phyloP scores from a whole-genome alignment of 805 yeast genomes.

The Cyberlindnera petersonii region DNA sequence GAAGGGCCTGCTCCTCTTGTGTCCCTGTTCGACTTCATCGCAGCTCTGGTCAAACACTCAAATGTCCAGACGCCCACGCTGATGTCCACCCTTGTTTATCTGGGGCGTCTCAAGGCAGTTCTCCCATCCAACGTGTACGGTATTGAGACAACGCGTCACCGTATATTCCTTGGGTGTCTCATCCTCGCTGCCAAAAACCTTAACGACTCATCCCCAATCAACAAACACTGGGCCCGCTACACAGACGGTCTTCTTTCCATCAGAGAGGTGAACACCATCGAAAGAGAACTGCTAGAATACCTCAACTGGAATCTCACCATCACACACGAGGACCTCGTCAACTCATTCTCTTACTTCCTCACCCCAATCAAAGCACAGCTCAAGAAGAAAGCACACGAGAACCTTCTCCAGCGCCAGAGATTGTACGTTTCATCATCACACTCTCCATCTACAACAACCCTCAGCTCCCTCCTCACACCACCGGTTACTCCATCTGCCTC shows the following conservation, averaged over 20 bases:
- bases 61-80: conserved; percentile 93
- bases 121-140: conserved; percentile 89
- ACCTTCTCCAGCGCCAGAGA: conserved; percentile 25
- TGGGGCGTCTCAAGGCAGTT: conserved; percentile 68
- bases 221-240: conserved; percentile 93
- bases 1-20: conserved; percentile 4
- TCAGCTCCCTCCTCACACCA: conserved; percentile 16
- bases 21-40: conserved; percentile 61
- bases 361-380: conserved; percentile 56
- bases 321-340: conserved; percentile 62
- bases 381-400: conserved; percentile 23
- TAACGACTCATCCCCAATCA: conserved; percentile 91
- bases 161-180: conserved; percentile 85
- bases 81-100: conserved; percentile 86
- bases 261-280: conserved; percentile 85
- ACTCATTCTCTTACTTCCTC: conserved; percentile 71
- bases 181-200: conserved; percentile 89
- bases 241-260: conserved; percentile 79
- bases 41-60: conserved; percentile 67
- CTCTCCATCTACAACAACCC: conserved; percentile 15
- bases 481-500: conserved; percentile 27
- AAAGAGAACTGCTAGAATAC: conserved; percentile 76
- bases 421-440: conserved; percentile 21
- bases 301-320: conserved; percentile 84
- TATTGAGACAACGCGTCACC: conserved; percentile 87